phyloP scores from a whole-genome alignment of 306 rosid species.

The Herpetospermum pedunculosum region DNA sequence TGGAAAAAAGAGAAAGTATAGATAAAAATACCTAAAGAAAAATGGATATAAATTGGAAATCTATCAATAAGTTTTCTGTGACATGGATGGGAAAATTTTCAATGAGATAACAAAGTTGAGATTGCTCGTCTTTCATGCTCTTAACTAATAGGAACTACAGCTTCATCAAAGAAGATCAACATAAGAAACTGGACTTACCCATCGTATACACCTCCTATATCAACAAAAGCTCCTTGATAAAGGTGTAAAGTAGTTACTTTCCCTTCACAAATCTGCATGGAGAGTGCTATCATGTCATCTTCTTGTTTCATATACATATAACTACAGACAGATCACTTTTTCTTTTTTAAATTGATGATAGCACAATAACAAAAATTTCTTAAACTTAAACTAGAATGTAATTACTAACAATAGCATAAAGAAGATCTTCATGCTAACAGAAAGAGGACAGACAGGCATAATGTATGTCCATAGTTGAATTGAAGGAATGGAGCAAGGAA shows the following conservation, averaged over 20 bases:
- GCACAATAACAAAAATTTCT: background rate
- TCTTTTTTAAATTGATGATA: background rate
- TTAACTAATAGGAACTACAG: background rate
- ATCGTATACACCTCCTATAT: constrained; percentile 93
- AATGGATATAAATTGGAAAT: background rate
- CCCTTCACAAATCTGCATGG: constrained; percentile 73
- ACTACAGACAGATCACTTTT: background rate
- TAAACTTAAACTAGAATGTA: background rate
- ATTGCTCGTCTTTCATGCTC: background rate
- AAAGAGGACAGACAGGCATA: background rate
- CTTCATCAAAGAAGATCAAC: background rate
- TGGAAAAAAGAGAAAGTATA: background rate
- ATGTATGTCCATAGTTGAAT: background rate
- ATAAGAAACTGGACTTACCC: constrained; percentile 41
- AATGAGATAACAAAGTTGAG: background rate
- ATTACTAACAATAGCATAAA: background rate
- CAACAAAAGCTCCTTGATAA: constrained; percentile 97
- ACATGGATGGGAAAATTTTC: background rate
- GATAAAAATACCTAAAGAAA: background rate
- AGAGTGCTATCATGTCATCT: constrained; percentile 10
- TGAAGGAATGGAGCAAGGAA: constrained; percentile 11
- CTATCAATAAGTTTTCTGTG: background rate
- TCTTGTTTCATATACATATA: background rate
- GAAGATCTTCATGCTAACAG: background rate
- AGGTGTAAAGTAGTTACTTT: constrained; percentile 73